Base-by-base conservation (phyloP, 2,329 filamentous ascomycete genomes). In the Ophiostoma quercus region DNA sequence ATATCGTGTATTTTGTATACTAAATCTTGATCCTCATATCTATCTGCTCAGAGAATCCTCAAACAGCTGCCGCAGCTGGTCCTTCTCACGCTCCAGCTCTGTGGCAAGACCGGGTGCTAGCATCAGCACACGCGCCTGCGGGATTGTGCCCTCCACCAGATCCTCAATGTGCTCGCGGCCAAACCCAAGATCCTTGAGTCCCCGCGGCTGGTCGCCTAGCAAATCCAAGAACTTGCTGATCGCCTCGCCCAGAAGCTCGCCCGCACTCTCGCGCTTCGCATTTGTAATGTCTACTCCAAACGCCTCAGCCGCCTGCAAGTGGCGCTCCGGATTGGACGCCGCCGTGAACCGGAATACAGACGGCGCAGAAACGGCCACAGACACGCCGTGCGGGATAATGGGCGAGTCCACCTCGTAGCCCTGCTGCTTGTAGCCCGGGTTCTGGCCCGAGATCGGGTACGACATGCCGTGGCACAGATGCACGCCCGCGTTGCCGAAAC, bases 401-500 rank as follows among this genome's bases (percentile, higher is more conserved):
- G 91, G 88, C 39, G 84, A 78, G 34, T 87, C 80, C 8, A 96
- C 88, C 1, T 89, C 82, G 79, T 99, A 99, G n/a, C 95, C 95
- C 0, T 85, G 79, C 77, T 99, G 95, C 75, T 88, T 89, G 81
- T 98, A 98, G 5, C 90, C 90, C 19, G 66, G 92, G 78, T 99
- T 99, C 78, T 97, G 94, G 39, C 93, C 92, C 0, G 92, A 96
- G 76, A 99, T 97, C 22, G 95, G 95, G 77, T 99, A 99, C 32
- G 92, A 96, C 94, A 99, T 98, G 77, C 94, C 86, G 73, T 88
- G 86, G 73, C 86, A 88, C 63, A 88, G 83, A 81, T 99, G 95
- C 2, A 99, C 95, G 67, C 96, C 95, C 1, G 96, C 96, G 76
- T 99, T 99, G 25, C 96, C 95, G 78, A 99, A 99, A 0, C 95